These are phyloP conservation scores for Populus trichocarpa DNA, from an alignment of 441 rosid genomes.

Conservation along the genomic window DNA sequence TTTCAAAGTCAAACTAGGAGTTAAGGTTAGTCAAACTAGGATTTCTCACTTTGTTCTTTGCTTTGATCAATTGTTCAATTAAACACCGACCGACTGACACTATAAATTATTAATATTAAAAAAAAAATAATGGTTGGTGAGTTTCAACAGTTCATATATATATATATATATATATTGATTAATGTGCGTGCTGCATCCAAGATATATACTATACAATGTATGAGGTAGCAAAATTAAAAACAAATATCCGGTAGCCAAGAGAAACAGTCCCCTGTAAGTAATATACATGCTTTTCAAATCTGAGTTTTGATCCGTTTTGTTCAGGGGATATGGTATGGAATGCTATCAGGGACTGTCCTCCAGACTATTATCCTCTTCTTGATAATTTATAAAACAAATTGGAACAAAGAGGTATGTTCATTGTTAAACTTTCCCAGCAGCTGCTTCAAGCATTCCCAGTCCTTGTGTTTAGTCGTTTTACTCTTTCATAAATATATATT, in stretches of 20 bases:
- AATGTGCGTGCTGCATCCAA: too few relatives aligned
- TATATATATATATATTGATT: too few relatives aligned
- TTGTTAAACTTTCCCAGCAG: background rate
- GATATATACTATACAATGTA: too few relatives aligned
- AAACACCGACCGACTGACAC: background rate
- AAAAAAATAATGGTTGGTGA: background rate
- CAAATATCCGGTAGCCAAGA: too few relatives aligned
- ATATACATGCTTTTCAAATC: background rate
- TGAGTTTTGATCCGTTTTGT: background rate
- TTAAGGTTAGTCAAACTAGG: conserved; percentile 23
- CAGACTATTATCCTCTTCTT: conserved; percentile 37
- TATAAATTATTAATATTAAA: too few relatives aligned
- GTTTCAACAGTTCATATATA: background rate
- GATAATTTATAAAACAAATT: conserved; percentile 44
- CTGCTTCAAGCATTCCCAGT: background rate
- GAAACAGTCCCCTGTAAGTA: too few relatives aligned
- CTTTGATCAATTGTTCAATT: background rate
- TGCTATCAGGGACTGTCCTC: conserved; percentile 39
- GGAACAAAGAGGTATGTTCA: conserved; percentile 44
- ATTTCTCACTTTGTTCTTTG: background rate
- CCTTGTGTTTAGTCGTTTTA: background rate
- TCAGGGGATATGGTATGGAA: conserved; percentile 60
- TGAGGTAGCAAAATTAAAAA: too few relatives aligned
- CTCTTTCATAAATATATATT: background rate
- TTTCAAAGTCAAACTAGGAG: conserved; percentile 35